phyloP scores from a whole-genome alignment of 2,329 filamentous ascomycete species.

The Fusarium xylarioides region DNA sequence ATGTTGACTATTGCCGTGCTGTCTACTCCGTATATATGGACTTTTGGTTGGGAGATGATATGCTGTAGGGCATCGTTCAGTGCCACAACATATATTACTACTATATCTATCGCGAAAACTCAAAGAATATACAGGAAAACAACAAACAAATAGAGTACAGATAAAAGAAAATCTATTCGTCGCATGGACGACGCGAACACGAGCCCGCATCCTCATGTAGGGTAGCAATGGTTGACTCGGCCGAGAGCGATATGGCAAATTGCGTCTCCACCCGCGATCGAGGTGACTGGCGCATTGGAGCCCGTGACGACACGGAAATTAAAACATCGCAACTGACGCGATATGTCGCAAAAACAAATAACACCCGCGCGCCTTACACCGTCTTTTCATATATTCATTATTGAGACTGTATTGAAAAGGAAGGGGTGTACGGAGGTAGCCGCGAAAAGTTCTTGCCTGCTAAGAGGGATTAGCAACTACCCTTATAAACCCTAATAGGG shows the following conservation, averaged over 20 bases:
- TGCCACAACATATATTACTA: neutral
- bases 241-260: constrained; percentile 25
- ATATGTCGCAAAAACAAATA: constrained; percentile 15
- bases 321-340: constrained; percentile 12
- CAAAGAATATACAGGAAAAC: neutral
- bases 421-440: no score
- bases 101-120: neutral
- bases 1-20: neutral
- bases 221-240: constrained; percentile 28
- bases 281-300: constrained; percentile 12
- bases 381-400: constrained; percentile 29
- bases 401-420: neutral
- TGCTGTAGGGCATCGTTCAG: neutral
- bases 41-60: neutral
- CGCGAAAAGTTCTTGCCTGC: no score
- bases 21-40: neutral
- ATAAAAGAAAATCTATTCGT: neutral
- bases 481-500: no score
- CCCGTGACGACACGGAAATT: constrained; percentile 30
- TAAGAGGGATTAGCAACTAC: no score
- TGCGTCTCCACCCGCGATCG: constrained; percentile 10
- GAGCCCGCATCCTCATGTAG: constrained; percentile 5
- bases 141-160: neutral
- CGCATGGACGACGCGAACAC: neutral
- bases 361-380: constrained; percentile 17